Evolutionary conservation across 75 land plant species (phyloP).

Genomic region (Cunninghamia lanceolata): DNA sequence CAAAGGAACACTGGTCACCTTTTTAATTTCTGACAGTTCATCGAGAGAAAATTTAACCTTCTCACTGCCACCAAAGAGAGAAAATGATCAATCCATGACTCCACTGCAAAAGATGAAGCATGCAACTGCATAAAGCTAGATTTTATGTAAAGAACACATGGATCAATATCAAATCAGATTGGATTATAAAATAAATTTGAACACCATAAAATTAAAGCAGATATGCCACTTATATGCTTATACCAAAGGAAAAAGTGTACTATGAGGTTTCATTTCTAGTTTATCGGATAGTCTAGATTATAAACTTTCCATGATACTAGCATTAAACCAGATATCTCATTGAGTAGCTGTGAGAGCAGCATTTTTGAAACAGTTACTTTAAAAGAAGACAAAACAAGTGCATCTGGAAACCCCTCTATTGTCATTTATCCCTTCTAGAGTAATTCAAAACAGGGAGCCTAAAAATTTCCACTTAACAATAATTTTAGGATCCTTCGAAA

Average conservation of each 20-base stretch:
- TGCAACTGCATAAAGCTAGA: not conserved
- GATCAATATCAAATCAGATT: not conserved
- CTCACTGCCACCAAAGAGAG: conserved; percentile 46
- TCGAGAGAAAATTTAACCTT: conserved; percentile 50
- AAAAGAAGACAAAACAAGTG: not conserved
- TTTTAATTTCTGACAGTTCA: conserved; percentile 78
- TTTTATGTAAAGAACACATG: not conserved
- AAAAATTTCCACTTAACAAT: not conserved
- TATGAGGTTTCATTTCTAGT: not conserved
- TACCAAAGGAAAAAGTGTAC: not conserved
- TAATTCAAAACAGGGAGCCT: not conserved
- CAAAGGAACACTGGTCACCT: conserved; percentile 63
- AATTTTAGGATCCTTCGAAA: not conserved
- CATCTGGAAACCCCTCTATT: not conserved
- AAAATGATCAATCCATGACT: not conserved
- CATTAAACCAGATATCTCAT: not conserved
- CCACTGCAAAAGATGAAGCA: not conserved
- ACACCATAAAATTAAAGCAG: not conserved
- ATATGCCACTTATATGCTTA: not conserved
- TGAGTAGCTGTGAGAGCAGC: not conserved
- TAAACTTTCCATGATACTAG: not conserved
- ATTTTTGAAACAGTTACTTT: not conserved
- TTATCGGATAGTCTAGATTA: not conserved
- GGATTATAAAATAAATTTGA: not conserved
- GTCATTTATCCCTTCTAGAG: not conserved